Percentiles rank a stretch among this genome's conserved stretches.
These are phyloP conservation scores for Wickerhamomyces xylosicus DNA, from an alignment of 805 yeast genomes.

Conservation along the genomic window DNA sequence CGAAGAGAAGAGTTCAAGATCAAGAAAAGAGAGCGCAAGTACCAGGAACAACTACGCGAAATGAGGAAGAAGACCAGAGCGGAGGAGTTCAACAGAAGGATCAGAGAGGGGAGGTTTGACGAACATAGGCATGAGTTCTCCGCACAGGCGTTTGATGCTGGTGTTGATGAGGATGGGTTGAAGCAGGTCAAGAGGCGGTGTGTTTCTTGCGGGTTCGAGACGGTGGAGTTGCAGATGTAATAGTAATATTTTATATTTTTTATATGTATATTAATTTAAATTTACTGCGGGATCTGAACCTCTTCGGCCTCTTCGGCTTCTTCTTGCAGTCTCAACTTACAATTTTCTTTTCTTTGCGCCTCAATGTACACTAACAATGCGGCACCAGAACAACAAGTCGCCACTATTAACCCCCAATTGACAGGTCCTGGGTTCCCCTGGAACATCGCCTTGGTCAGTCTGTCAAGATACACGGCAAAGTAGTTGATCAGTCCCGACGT, in stretches of 20 bases:
- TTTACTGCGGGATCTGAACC: conserved; percentile 30
- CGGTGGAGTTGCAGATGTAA: conserved; percentile 52
- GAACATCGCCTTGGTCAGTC: conserved; percentile 56
- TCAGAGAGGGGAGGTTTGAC: conserved; percentile 48
- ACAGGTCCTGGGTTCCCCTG: conserved; percentile 74
- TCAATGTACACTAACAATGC: conserved; percentile 19
- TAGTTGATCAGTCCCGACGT: conserved; percentile 76
- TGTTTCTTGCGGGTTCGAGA: conserved; percentile 71
- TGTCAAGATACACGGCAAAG: conserved; percentile 60
- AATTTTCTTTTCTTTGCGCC: conserved; percentile 29
- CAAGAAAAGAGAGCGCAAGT: conserved; percentile 67
- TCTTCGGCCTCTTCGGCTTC: conserved; percentile 57
- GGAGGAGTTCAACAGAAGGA: conserved; percentile 68
- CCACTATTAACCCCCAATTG: conserved; percentile 41
- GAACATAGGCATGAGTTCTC: conserved; percentile 74
- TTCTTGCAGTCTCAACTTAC: conserved; percentile 40
- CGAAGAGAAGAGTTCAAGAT: conserved; percentile 65
- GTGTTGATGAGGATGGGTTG: conserved; percentile 30
- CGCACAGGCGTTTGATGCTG: conserved; percentile 34
- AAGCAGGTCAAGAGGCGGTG: conserved; percentile 51
- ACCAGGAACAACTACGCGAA: conserved; percentile 66
- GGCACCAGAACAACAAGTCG: conserved; percentile 35
- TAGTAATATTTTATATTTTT: too few species aligned
- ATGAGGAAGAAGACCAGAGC: conserved; percentile 92
- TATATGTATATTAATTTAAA: too few species aligned